These are phyloP conservation scores for Taxillus chinensis DNA, from an alignment of 164 flowering plant species.

Conservation along the genomic window DNA sequence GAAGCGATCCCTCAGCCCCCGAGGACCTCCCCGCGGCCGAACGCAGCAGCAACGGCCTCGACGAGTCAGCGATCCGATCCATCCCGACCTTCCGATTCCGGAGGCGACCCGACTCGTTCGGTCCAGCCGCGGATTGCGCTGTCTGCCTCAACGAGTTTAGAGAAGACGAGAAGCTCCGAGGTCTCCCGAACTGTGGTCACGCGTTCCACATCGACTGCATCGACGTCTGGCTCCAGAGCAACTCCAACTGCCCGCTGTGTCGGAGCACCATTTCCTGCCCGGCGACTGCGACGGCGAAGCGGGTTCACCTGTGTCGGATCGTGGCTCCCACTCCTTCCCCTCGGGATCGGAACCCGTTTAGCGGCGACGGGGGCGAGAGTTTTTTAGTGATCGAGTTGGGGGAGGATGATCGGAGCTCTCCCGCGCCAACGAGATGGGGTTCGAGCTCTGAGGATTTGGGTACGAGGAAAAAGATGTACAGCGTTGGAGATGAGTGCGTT, in stretches of 20 bases:
- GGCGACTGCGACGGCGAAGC: background rate
- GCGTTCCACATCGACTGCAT: conserved; percentile 88
- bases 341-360: conserved; percentile 24
- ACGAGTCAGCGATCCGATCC: conserved; percentile 57
- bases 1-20: conserved; percentile 23
- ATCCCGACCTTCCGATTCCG: conserved; percentile 61
- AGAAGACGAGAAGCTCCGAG: conserved; percentile 67
- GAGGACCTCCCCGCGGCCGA: conserved; percentile 20
- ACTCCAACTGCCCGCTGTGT: conserved; percentile 88
- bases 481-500: conserved; percentile 86
- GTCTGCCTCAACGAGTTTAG: conserved; percentile 81
- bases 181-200: conserved; percentile 69
- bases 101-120: conserved; percentile 15
- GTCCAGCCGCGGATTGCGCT: conserved; percentile 50
- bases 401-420: conserved; percentile 3
- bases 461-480: conserved; percentile 29
- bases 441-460: conserved; percentile 27
- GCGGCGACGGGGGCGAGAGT: conserved; percentile 35
- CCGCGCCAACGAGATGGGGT: background rate
- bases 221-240: conserved; percentile 88
- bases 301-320: conserved; percentile 8
- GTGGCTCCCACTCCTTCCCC: conserved; percentile 30
- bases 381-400: conserved; percentile 57
- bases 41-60: conserved; percentile 43
- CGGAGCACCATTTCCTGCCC: conserved; percentile 51